Conservation (phyloP, 495 filamentous ascomycete genomes). For the Xylaria sp. region DNA sequence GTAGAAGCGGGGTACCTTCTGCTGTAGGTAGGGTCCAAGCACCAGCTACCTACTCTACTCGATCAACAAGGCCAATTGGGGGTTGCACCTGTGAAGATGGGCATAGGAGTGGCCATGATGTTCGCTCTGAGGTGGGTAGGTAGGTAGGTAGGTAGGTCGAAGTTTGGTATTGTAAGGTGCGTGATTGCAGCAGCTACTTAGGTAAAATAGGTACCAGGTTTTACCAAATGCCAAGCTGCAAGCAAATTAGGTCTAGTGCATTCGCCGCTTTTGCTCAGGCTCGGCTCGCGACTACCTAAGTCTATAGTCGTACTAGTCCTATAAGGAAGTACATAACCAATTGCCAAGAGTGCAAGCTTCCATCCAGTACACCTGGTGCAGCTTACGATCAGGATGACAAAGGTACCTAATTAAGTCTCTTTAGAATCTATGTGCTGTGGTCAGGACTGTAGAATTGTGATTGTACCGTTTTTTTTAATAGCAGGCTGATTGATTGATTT, state of each 20-base stretch:
- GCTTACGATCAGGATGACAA: neutral
- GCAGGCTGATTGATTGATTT: conserved; percentile 4
- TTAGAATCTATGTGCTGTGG: neutral
- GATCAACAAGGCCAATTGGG: neutral
- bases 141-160: too few species aligned
- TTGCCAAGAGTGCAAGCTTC: neutral
- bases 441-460: neutral
- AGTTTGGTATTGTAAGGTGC: neutral
- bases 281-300: neutral
- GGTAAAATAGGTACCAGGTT: neutral
- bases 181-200: neutral
- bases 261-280: too few species aligned
- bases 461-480: neutral
- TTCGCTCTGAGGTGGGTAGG: neutral
- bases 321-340: neutral
- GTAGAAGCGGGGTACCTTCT: conserved; percentile 1
- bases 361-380: too few species aligned
- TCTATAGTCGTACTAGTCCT: conserved; percentile 3
- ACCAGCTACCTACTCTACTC: neutral
- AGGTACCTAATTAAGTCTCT: neutral
- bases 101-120: neutral
- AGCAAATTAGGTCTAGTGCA: too few species aligned
- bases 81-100: neutral
- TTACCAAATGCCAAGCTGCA: too few species aligned
- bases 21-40: neutral